A percentile compares a stretch with the other conserved stretches of the same genome.
These are phyloP conservation scores for Solanum acaule DNA, from an alignment of 257 asterid species.

Conservation along the genomic window DNA sequence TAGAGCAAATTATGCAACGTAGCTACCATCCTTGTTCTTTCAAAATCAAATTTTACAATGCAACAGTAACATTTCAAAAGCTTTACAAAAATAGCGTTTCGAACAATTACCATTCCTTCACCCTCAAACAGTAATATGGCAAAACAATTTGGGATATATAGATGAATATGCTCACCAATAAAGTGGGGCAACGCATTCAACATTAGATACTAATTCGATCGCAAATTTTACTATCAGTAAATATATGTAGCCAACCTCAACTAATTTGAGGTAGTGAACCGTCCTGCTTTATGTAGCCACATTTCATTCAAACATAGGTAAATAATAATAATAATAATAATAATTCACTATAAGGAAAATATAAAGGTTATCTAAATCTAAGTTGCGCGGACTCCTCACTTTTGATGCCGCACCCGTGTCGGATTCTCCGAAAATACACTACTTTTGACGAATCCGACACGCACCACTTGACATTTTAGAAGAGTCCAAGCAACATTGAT, in stretches of 20 bases:
- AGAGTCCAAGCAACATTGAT: no score
- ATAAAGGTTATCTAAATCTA: not conserved
- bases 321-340: not conserved
- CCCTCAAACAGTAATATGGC: not conserved
- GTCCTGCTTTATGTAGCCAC: not conserved
- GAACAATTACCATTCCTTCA: not conserved
- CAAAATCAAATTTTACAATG: not conserved
- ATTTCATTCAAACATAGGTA: not conserved
- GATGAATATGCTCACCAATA: not conserved
- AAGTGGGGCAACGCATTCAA: not conserved
- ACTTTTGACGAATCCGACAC: no score
- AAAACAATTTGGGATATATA: not conserved
- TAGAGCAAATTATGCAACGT: not conserved
- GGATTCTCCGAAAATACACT: no score
- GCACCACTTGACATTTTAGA: no score
- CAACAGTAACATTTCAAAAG: not conserved
- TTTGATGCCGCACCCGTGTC: no score
- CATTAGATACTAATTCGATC: not conserved
- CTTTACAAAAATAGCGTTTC: accelerated
- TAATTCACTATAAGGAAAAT: not conserved
- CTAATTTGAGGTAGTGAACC: not conserved
- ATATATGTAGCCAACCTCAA: not conserved
- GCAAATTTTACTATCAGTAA: not conserved
- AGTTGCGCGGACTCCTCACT: no score
- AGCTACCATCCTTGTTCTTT: not conserved